Percentiles rank a stretch among this genome's conserved stretches.
phyloP scores from a whole-genome alignment of 495 filamentous ascomycete genomes.

The Amorphotheca resinae region DNA sequence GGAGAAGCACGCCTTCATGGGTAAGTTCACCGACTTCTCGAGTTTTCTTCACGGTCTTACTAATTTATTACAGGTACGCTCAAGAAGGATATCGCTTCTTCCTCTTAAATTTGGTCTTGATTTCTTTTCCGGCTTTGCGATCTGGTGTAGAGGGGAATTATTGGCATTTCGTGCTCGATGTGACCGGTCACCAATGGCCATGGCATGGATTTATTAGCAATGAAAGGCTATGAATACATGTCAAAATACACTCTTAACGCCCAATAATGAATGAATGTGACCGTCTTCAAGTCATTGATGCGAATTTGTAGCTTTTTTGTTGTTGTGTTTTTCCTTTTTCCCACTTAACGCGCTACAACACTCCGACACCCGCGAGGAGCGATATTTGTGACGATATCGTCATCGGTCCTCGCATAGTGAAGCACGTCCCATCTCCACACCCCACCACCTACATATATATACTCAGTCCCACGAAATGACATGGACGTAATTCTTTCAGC shows the following conservation, averaged over 20 bases:
- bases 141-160: conserved; percentile 33
- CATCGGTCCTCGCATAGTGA: conserved; percentile 1
- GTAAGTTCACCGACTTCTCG: conserved; percentile 21
- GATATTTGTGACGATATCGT: conserved; percentile 1
- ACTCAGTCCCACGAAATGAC: not conserved
- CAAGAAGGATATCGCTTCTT: conserved; percentile 88
- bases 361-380: not conserved
- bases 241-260: conserved; percentile 12
- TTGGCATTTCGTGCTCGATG: conserved; percentile 29
- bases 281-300: too few relatives aligned
- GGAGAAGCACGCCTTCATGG: conserved; percentile 91
- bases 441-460: not conserved
- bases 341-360: not conserved
- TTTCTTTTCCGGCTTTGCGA: conserved; percentile 47
- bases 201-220: conserved; percentile 18
- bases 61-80: conserved; percentile 44
- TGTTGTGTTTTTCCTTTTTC: too few relatives aligned
- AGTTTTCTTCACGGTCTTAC: not conserved
- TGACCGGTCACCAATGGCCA: conserved; percentile 2
- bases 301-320: not conserved
- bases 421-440: too few relatives aligned
- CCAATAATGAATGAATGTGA: too few relatives aligned
- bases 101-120: conserved; percentile 44
- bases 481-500: conserved; percentile 16
- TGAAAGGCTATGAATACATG: conserved; percentile 16